phyloP scores from a whole-genome alignment of 108 stramenopile species.

The Epithemia pelagica region DNA sequence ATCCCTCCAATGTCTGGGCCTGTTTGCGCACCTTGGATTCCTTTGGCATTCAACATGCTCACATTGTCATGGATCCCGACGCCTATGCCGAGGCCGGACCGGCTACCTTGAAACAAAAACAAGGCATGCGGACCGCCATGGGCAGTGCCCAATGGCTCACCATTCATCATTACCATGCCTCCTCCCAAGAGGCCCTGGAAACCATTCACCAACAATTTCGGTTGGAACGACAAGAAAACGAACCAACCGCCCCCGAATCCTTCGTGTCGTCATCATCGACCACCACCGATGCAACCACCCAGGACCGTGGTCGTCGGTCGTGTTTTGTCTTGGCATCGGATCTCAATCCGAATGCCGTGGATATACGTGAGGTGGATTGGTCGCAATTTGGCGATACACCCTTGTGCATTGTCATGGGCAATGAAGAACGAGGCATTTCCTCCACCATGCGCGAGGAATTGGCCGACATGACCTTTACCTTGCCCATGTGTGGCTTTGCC shows the following conservation, averaged over 20 bases:
- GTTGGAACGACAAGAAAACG: constrained; percentile 8
- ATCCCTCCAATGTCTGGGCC: constrained; percentile 94
- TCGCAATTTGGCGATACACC: constrained; percentile 29
- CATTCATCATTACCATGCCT: constrained; percentile 26
- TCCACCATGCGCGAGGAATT: constrained; percentile 41
- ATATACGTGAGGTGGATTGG: constrained; percentile 72
- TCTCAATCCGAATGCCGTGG: constrained; percentile 56
- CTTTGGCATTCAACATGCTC: constrained; percentile 78
- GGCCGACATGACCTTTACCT: constrained; percentile 70
- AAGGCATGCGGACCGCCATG: constrained; percentile 78
- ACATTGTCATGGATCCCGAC: constrained; percentile 56
- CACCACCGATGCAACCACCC: not conserved
- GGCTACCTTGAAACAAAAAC: constrained; percentile 60
- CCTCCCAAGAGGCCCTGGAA: constrained; percentile 22
- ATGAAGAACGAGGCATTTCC: constrained; percentile 82
- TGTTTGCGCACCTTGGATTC: constrained; percentile 88
- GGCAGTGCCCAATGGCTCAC: constrained; percentile 64
- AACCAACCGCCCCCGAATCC: not conserved
- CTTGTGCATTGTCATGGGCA: constrained; percentile 89
- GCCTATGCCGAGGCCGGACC: constrained; percentile 57
- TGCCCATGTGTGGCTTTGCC: constrained; percentile 88
- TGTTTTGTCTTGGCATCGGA: constrained; percentile 33
- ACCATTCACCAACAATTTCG: constrained; percentile 19
- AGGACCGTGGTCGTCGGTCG: not conserved
- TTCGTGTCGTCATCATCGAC: not conserved